phyloP scores from a whole-genome alignment of 306 rosid genomes.

The Inga oerstediana region DNA sequence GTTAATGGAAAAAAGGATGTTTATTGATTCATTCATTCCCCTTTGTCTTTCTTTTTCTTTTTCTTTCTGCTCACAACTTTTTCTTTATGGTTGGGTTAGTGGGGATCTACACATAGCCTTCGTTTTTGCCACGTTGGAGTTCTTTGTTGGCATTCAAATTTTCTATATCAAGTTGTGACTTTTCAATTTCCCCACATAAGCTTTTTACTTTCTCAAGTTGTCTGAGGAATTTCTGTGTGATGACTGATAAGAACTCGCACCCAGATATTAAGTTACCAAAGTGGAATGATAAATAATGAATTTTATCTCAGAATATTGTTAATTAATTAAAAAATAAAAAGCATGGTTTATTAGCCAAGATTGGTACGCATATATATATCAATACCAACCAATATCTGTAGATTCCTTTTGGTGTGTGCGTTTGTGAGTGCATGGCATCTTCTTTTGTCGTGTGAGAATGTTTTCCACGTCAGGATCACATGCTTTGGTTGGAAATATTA shows the following conservation, averaged over 20 bases:
- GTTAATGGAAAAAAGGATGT: background rate
- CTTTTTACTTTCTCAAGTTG: slow-evolving; percentile 30
- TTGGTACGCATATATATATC: background rate
- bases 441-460: background rate
- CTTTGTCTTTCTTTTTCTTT: background rate
- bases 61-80: slow-evolving; percentile 16
- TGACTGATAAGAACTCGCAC: background rate
- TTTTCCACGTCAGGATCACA: background rate
- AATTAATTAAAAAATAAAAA: background rate
- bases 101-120: slow-evolving; percentile 46
- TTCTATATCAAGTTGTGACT: slow-evolving; percentile 37
- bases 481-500: background rate
- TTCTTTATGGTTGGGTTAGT: slow-evolving; percentile 40
- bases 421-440: background rate
- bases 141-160: slow-evolving; percentile 35
- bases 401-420: background rate
- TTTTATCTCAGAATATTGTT: slow-evolving; percentile 7
- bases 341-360: background rate
- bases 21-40: background rate
- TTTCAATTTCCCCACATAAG: slow-evolving; percentile 38
- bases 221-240: slow-evolving; percentile 23
- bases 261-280: slow-evolving; percentile 46
- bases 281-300: slow-evolving; percentile 37
- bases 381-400: background rate
- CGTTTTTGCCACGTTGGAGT: slow-evolving; percentile 28